Conservation (phyloP, 345 rosid species). For the Mallotus nudiflorus region DNA sequence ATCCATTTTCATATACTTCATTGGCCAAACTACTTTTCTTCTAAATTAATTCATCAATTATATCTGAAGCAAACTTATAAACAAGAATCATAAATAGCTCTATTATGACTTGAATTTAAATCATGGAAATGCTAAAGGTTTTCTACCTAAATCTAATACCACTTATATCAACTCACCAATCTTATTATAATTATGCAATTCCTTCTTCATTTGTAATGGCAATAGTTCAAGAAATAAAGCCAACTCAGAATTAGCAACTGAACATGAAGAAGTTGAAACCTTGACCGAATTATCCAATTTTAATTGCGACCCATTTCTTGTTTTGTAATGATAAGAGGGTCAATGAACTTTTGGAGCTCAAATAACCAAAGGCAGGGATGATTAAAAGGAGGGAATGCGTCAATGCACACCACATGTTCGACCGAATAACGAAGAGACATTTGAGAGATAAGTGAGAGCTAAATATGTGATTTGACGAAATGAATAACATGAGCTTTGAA, state of each 20-base stretch:
- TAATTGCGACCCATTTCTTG: constrained; percentile 41
- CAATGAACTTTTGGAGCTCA: constrained; percentile 53
- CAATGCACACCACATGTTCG: constrained; percentile 54
- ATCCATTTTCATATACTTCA: constrained; percentile 8
- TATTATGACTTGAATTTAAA: too few species aligned
- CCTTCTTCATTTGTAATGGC: constrained; percentile 62
- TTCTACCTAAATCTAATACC: constrained; percentile 90
- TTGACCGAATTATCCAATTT: constrained; percentile 25
- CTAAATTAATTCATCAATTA: too few species aligned
- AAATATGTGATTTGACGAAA: constrained; percentile 46
- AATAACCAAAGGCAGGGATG: constrained; percentile 37
- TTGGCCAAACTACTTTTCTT: background rate
- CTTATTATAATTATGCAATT: constrained; percentile 51
- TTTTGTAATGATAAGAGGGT: constrained; percentile 42
- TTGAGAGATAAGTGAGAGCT: constrained; percentile 38
- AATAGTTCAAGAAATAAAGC: constrained; percentile 71
- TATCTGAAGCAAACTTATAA: too few species aligned
- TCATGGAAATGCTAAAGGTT: constrained; percentile 91
- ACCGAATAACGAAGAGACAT: constrained; percentile 58
- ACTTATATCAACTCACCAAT: constrained; percentile 80
- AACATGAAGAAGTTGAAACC: constrained; percentile 16
- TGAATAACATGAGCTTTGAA: constrained; percentile 66
- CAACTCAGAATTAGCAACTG: constrained; percentile 46
- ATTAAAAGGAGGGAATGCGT: constrained; percentile 41
- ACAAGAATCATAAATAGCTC: too few species aligned